Evolutionary conservation across 306 rosid species (phyloP).

Genomic region (Cajanus cajan): DNA sequence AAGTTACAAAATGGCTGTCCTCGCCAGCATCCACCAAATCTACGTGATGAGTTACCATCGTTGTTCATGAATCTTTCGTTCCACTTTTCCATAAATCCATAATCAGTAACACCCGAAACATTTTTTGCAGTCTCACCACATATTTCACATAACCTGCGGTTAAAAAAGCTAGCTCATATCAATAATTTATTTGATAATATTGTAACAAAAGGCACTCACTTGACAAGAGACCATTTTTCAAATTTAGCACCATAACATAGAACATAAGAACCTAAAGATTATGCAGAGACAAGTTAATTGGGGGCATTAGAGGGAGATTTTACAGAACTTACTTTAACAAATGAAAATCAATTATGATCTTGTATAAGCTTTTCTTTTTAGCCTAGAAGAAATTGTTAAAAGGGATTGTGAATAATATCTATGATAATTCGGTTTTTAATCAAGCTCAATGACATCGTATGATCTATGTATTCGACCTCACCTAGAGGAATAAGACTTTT

Average conservation of each 20-base stretch:
- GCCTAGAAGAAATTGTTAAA: not conserved
- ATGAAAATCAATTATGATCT: not conserved
- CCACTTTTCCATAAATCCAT: constrained; percentile 80
- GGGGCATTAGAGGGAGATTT: not conserved
- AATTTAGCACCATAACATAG: not conserved
- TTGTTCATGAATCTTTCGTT: constrained; percentile 53
- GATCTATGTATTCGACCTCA: not conserved
- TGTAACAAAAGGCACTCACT: not conserved
- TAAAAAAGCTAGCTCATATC: constrained; percentile 1
- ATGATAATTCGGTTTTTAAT: not conserved
- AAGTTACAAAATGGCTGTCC: constrained; percentile 97
- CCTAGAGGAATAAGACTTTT: not conserved
- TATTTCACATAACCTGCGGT: constrained; percentile 76
- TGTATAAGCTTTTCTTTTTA: not conserved
- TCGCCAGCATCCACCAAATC: constrained; percentile 64
- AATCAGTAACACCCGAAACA: constrained; percentile 50
- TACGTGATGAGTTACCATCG: constrained; percentile 36
- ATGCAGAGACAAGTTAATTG: not conserved
- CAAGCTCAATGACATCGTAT: not conserved
- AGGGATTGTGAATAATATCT: not conserved
- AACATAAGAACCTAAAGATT: not conserved
- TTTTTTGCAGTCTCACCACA: constrained; percentile 79
- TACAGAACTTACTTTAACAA: not conserved
- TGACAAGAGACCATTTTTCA: constrained; percentile 1
- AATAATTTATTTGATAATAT: constrained; percentile 12